Evolutionary conservation across 1,284 basidiomycete species (phyloP), one percentile per base, ranked within the genome.

Genomic region (Trichosporon sp.): DNA sequence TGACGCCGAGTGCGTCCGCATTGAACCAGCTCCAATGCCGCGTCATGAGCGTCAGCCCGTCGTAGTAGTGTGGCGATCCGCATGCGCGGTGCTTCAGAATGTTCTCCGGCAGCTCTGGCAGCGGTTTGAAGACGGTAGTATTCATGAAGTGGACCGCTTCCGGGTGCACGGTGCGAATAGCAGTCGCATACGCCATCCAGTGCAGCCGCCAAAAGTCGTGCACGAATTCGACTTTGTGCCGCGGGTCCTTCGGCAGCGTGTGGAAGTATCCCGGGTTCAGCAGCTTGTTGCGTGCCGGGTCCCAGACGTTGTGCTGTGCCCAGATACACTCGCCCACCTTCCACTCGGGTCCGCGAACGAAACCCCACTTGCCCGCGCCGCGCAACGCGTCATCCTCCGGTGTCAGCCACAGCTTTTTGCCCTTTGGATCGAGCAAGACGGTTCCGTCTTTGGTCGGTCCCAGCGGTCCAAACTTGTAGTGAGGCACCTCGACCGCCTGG

Each of bases 1-100:
- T 65, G 84, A 90, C 37, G 81, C 92, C 77, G 81, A 88, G 64
- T 82, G 81, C 70, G 83, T 88, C 80, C 77, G 87, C 73, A 73
- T 98, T 98, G 84, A 95, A 92, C 91, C 90, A 93, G 75, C 94
- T 90, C 94, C 92, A 95, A 71, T 94, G 91, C 32, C 89, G 84
- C 34, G 90, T 91, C 69, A 85, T 76, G 60, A 85, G 76, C 11
- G 84, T 85, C 52, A 97, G 83, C 1, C 95, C 95, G 73, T 99
- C 95, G 77, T 98, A 99, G 78, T 93, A 99, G 79, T 99, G 95
- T 0, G 88, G 85, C 0, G 91, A 89, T 66, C 90, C 89, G 60
- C 86, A 91, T 9, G 86, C 88, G 1, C 95, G 86, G 0, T 88
- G 88, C 49, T 83, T 81, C 14, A 95, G 82, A 52, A 87, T 81